phyloP scores from a whole-genome alignment of 179 eudicot species.

The Sideroxylon spinosum region DNA sequence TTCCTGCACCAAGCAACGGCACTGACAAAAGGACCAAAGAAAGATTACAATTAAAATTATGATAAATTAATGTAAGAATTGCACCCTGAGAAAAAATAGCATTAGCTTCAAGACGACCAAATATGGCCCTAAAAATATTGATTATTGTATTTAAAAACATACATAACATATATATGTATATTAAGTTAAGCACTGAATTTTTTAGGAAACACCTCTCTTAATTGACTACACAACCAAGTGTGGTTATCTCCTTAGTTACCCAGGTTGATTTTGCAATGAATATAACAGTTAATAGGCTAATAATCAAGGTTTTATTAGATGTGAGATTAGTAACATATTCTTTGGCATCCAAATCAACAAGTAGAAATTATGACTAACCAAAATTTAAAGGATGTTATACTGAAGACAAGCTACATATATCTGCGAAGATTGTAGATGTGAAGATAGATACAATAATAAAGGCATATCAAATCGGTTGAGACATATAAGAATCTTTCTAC shows the following conservation, averaged over 20 bases:
- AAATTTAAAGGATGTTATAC: neutral
- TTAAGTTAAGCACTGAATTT: neutral
- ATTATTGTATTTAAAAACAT: neutral
- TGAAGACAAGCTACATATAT: neutral
- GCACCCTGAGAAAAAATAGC: neutral
- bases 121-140: neutral
- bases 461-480: neutral
- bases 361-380: neutral
- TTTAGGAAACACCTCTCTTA: neutral
- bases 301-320: neutral
- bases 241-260: neutral
- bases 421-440: neutral
- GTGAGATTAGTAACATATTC: neutral
- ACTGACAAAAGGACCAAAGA: conserved; percentile 30
- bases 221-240: neutral
- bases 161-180: neutral
- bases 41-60: neutral
- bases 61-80: neutral
- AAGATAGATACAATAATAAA: neutral
- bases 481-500: too few relatives aligned
- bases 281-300: neutral
- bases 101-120: neutral
- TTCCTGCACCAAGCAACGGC: conserved; percentile 99
- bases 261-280: neutral
- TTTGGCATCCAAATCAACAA: neutral